Evolutionary conservation across 257 asterid species (phyloP).

Genomic region (Nemophila menziesii): DNA sequence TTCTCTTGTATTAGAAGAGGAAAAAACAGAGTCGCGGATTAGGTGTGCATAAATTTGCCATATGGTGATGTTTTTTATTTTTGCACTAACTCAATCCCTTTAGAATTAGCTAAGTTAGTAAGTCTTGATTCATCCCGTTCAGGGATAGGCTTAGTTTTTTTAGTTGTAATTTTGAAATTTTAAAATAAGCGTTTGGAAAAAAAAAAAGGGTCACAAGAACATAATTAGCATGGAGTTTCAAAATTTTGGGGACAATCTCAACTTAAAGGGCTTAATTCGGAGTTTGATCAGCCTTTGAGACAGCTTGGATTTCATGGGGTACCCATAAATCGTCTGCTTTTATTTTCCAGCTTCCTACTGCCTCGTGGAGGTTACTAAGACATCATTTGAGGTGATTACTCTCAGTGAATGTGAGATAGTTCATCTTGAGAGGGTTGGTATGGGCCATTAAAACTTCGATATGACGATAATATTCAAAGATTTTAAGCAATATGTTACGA

Average conservation of each 20-base stretch:
- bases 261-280: constrained; percentile 19
- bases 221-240: constrained; percentile 22
- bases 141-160: too few relatives aligned
- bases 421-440: constrained; percentile 19
- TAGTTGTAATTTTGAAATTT: too few relatives aligned
- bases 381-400: constrained; percentile 17
- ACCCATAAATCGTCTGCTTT: constrained; percentile 19
- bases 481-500: constrained; percentile 19
- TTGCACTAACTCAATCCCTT: too few relatives aligned
- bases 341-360: constrained; percentile 20
- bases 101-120: too few relatives aligned
- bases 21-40: too few relatives aligned
- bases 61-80: too few relatives aligned
- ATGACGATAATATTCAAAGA: constrained; percentile 25
- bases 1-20: too few relatives aligned
- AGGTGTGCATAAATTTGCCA: too few relatives aligned
- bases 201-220: constrained; percentile 15
- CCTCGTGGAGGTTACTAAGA: constrained; percentile 19
- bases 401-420: constrained; percentile 22
- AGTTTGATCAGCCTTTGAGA: constrained; percentile 22
- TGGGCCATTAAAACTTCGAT: constrained; percentile 22
- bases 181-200: too few relatives aligned
- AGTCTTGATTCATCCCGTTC: too few relatives aligned
- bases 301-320: constrained; percentile 27
- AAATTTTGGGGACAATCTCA: constrained; percentile 22